Evolutionary conservation across 768 basidiomycete genomes (phyloP).

Genomic region (Brasilioporus rufonigricans): DNA sequence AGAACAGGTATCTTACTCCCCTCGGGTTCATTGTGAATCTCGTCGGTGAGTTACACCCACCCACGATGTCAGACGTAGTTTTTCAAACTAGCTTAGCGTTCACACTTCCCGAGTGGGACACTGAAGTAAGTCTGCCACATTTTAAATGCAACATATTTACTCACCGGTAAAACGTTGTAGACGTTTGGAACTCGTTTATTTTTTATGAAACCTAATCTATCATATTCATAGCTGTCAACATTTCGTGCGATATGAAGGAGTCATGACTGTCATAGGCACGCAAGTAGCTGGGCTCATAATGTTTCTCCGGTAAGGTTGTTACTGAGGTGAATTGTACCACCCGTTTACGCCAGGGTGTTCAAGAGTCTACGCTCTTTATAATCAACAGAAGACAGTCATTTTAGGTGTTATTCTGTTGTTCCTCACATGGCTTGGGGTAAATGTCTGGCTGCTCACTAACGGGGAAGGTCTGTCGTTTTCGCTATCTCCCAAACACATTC

Average conservation of each 20-base stretch:
- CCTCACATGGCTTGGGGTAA: too few species aligned
- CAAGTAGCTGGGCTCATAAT: constrained; percentile 42
- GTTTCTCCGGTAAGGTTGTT: constrained; percentile 37
- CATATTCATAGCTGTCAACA: constrained; percentile 36
- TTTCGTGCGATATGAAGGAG: constrained; percentile 52
- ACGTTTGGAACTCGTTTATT: constrained; percentile 4
- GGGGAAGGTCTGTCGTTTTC: constrained; percentile 44
- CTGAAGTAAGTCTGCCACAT: constrained; percentile 5
- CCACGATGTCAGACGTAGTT: neutral
- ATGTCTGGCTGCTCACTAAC: constrained; percentile 51
- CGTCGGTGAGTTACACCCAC: constrained; percentile 22
- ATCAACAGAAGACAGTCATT: constrained; percentile 3
- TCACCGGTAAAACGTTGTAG: constrained; percentile 1
- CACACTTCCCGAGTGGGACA: constrained; percentile 14
- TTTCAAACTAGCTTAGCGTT: constrained; percentile 11
- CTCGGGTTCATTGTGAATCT: constrained; percentile 61
- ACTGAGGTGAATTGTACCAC: neutral
- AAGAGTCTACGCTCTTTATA: constrained; percentile 13
- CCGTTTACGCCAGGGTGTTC: neutral
- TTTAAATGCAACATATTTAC: neutral
- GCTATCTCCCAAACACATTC: neutral
- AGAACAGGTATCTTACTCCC: constrained; percentile 68
- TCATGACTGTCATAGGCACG: constrained; percentile 42
- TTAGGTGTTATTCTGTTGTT: constrained; percentile 31
- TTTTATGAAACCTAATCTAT: neutral